These are phyloP conservation scores for Paecilomyces fulvus DNA, from an alignment of 2,329 filamentous ascomycete species.

Conservation along the genomic window DNA sequence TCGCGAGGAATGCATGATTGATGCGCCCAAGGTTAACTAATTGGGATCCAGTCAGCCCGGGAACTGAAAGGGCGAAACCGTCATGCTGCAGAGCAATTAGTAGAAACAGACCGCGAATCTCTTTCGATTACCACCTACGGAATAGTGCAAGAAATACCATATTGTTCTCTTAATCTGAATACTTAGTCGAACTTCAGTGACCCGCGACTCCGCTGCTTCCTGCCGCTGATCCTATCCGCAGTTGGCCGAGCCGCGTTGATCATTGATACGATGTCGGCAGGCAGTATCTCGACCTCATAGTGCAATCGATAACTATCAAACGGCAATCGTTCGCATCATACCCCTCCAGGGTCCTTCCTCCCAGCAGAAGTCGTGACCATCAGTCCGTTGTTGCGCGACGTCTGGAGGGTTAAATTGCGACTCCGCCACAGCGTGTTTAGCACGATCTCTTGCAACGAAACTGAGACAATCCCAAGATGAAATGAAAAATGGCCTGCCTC, in stretches of 20 bases:
- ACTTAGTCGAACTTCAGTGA: not conserved
- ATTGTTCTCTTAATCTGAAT: not conserved
- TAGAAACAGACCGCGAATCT: not conserved
- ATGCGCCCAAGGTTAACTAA: not conserved
- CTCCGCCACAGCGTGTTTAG: not conserved
- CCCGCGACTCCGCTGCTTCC: not conserved
- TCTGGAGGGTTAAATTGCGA: not conserved
- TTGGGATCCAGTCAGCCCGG: not conserved
- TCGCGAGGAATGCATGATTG: not conserved
- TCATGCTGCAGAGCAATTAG: not conserved
- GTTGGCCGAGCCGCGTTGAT: not conserved
- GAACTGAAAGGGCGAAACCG: not conserved
- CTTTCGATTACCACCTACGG: not conserved
- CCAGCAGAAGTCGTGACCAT: not conserved
- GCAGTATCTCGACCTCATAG: not conserved
- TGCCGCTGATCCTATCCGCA: not conserved
- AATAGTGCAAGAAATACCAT: not conserved
- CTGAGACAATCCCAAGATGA: not conserved
- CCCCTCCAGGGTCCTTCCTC: not conserved
- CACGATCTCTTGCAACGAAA: not conserved
- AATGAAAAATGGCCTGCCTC: not conserved
- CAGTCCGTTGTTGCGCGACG: not conserved
- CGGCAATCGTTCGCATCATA: not conserved
- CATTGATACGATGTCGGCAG: not conserved
- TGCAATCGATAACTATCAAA: not conserved